Percentiles rank a stretch among this genome's conserved stretches.
Conservation (phyloP, 1,284 basidiomycete species). For the Cryptococcus sp. region DNA sequence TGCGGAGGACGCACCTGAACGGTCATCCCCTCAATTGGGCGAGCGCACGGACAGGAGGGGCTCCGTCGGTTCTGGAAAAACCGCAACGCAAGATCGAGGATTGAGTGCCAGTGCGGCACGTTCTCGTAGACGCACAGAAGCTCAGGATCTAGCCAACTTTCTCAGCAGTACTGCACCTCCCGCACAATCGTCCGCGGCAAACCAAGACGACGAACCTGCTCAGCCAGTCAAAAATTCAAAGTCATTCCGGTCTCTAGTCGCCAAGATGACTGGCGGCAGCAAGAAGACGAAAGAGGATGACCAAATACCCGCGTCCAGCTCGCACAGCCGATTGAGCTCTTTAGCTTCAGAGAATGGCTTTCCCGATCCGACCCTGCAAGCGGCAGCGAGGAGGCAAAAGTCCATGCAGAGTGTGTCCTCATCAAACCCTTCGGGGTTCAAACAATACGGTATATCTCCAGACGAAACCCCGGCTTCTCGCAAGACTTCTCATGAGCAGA, state of each 20-base stretch:
- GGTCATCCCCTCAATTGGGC: constrained; percentile 1
- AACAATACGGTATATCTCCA: not conserved
- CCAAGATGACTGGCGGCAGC: constrained; percentile 30
- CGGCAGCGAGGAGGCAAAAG: constrained; percentile 13
- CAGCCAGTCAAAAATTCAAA: constrained; percentile 23
- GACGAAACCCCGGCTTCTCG: not conserved
- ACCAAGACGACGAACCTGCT: constrained; percentile 7
- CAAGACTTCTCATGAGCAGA: not conserved
- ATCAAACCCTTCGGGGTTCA: constrained; percentile 3
- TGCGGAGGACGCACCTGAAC: not conserved
- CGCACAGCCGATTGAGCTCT: constrained; percentile 5
- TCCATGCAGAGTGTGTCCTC: constrained; percentile 12
- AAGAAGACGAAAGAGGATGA: constrained; percentile 20
- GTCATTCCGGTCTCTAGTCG: constrained; percentile 35
- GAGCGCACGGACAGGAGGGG: not conserved
- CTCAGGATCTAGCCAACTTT: constrained; percentile 48
- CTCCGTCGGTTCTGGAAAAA: no score
- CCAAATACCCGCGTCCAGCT: constrained; percentile 3
- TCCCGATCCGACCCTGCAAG: not conserved
- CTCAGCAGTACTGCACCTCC: constrained; percentile 36
- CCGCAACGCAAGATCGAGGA: constrained; percentile 9
- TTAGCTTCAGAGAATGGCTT: constrained; percentile 9
- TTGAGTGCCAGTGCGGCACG: not conserved
- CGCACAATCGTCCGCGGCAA: constrained; percentile 1
- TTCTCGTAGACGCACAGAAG: constrained; percentile 10